phyloP scores from a whole-genome alignment of 169 alveolate species.

The Cryptosporidium sp. region DNA sequence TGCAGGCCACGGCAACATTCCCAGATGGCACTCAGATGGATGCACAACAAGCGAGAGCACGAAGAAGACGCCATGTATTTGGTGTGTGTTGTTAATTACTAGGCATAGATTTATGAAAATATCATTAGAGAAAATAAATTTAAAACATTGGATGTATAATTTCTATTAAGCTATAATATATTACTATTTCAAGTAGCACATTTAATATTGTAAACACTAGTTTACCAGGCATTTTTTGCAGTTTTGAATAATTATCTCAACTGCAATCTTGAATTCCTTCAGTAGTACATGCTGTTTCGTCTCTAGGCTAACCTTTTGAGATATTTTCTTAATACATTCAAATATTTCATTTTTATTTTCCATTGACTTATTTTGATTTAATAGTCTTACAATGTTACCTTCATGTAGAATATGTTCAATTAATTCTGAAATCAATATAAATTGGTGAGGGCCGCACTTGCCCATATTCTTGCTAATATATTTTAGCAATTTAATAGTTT shows the following conservation, averaged over 20 bases:
- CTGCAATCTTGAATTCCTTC: constrained; percentile 16
- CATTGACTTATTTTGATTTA: neutral
- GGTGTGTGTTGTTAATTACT: constrained; percentile 65
- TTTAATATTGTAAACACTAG: neutral
- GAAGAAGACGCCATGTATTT: constrained; percentile 73
- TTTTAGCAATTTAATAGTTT: constrained; percentile 14
- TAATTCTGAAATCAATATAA: constrained; percentile 36
- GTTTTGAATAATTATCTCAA: constrained; percentile 15
- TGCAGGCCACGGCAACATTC: constrained; percentile 77
- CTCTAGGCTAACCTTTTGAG: constrained; percentile 60
- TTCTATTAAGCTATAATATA: neutral
- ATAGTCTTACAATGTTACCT: neutral
- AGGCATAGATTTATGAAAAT: neutral
- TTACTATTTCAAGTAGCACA: neutral
- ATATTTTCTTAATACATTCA: constrained; percentile 37
- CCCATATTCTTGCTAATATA: constrained; percentile 29
- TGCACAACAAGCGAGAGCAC: constrained; percentile 77
- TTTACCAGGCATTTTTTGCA: constrained; percentile 34
- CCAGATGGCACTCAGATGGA: constrained; percentile 78
- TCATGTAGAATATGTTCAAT: constrained; percentile 65
- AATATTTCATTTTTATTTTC: constrained; percentile 12
- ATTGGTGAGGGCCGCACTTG: constrained; percentile 36
- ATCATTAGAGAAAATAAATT: neutral
- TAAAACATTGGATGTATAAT: neutral
- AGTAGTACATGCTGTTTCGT: constrained; percentile 50